Conservation (phyloP, 441 rosid species). For the Kokia cookei region DNA sequence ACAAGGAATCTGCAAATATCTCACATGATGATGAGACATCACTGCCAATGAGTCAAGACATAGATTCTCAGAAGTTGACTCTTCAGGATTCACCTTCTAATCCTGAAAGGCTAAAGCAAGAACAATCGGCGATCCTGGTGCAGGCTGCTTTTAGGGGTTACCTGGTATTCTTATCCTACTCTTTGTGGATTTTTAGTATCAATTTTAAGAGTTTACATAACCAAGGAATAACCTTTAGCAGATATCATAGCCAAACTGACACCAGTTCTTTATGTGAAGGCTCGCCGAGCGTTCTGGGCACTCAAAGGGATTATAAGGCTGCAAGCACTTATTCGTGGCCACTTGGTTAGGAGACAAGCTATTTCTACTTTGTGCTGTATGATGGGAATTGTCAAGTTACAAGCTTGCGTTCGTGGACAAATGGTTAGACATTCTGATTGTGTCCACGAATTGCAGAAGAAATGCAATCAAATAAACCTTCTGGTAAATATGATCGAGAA, state of each 20-base stretch:
- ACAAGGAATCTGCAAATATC: conserved; percentile 34
- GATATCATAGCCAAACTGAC: conserved; percentile 21
- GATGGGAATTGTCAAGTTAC: conserved; percentile 57
- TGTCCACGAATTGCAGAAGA: conserved; percentile 42
- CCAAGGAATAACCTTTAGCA: neutral
- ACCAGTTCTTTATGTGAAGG: conserved; percentile 38
- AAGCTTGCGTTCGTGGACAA: conserved; percentile 52
- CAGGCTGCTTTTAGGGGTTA: conserved; percentile 97
- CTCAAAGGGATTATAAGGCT: conserved; percentile 72
- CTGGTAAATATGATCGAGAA: conserved; percentile 37
- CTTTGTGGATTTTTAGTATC: neutral
- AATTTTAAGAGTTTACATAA: neutral
- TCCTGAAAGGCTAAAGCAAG: conserved; percentile 46
- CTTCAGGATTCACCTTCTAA: conserved; percentile 26
- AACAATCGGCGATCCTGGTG: conserved; percentile 59
- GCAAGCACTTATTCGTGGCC: conserved; percentile 78
- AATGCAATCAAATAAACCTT: conserved; percentile 25
- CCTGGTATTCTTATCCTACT: conserved; percentile 52
- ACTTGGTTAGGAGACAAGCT: conserved; percentile 66
- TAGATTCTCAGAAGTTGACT: conserved; percentile 20
- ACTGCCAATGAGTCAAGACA: conserved; percentile 27
- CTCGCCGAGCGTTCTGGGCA: conserved; percentile 63
- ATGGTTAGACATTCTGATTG: conserved; percentile 49
- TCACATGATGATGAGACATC: conserved; percentile 27
- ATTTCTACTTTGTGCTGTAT: conserved; percentile 50